Evolutionary conservation across 2,329 filamentous ascomycete genomes (phyloP), one percentile per base, ranked within the genome.

Genomic region (Phaeosphaeriaceae sp.): DNA sequence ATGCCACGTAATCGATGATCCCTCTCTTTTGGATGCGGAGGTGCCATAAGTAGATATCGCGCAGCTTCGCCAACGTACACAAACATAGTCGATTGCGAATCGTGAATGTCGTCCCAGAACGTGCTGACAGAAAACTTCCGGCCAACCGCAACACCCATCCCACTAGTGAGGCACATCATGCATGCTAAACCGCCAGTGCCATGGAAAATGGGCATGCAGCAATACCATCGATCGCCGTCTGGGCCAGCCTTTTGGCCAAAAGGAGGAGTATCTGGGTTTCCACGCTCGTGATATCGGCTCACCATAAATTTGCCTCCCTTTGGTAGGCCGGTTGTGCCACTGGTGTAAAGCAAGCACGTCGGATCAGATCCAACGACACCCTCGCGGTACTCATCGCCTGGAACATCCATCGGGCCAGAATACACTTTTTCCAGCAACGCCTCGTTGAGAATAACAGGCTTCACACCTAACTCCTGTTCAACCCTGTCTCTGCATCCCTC

Each of bases 41-140:
- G 86, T 1, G 83, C 83, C 2, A 87, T 85, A 3, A 91, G 79
- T 0, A 92, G 76, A 58, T 91, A 92, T 0, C 89, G 81, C 13
- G 88, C 82, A 0, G 87, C 89, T 68, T 92, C 89, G 58, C 89
- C 89, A 1, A 92, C 88, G 61, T 92, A 92, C 8, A 88, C 83
- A 63, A 92, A 88, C 63, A 83, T 81, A 0, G 87, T 90, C 0
- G 88, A 81, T 8, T 82, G 73, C 0, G 83, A 85, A 48, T 86
- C 86, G 32, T 85, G 81, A 16, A 91, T 79, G 52, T 92, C 88
- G 20, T 77, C 72, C 88, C 89, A 91, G 74, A 92, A 91, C 8
- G 79, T 79, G 0, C 81, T 80, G 0, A 82, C 84, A 59, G 83
- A 87, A 75, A 92, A 92, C 64, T 81, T 83, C 23, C 80, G 80